Evolutionary conservation across 495 filamentous ascomycete genomes (phyloP).

Genomic region (Aspergillus nidulans): DNA sequence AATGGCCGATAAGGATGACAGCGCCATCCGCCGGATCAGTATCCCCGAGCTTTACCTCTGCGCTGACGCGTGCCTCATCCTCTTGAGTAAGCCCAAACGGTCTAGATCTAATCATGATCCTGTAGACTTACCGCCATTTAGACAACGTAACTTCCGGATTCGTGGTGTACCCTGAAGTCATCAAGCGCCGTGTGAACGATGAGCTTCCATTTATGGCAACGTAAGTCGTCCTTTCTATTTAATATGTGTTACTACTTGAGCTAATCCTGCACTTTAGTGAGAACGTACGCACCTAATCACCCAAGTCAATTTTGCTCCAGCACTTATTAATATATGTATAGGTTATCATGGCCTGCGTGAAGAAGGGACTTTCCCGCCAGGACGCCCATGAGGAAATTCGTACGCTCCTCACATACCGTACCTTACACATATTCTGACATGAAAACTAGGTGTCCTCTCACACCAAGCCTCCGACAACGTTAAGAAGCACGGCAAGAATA

Average conservation of each 20-base stretch:
- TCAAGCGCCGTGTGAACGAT: slow-evolving; percentile 61
- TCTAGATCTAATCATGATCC: neutral
- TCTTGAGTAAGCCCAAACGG: slow-evolving; percentile 46
- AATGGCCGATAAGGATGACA: slow-evolving; percentile 39
- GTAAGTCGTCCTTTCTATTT: slow-evolving; percentile 30
- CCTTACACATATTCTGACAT: neutral
- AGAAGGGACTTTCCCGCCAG: slow-evolving; percentile 72
- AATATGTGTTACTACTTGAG: neutral
- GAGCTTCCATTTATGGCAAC: slow-evolving; percentile 92
- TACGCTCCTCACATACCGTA: slow-evolving; percentile 14
- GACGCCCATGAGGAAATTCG: slow-evolving; percentile 88
- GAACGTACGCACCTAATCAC: slow-evolving; percentile 29
- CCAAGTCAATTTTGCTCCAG: neutral
- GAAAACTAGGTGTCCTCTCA: slow-evolving; percentile 63
- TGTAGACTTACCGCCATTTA: neutral
- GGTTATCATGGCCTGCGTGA: slow-evolving; percentile 84
- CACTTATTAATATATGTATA: slow-evolving; percentile 24
- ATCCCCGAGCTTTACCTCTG: slow-evolving; percentile 79
- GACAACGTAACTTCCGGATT: slow-evolving; percentile 81
- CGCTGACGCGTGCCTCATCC: slow-evolving; percentile 76
- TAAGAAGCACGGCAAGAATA: slow-evolving; percentile 72
- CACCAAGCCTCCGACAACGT: slow-evolving; percentile 78
- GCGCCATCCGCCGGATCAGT: slow-evolving; percentile 62
- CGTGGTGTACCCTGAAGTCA: slow-evolving; percentile 81
- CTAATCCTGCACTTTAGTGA: slow-evolving; percentile 24